A percentile compares a stretch with the other conserved stretches of the same genome.
phyloP scores from a whole-genome alignment of 352 stramenopile species.

The Pythium aquatile region DNA sequence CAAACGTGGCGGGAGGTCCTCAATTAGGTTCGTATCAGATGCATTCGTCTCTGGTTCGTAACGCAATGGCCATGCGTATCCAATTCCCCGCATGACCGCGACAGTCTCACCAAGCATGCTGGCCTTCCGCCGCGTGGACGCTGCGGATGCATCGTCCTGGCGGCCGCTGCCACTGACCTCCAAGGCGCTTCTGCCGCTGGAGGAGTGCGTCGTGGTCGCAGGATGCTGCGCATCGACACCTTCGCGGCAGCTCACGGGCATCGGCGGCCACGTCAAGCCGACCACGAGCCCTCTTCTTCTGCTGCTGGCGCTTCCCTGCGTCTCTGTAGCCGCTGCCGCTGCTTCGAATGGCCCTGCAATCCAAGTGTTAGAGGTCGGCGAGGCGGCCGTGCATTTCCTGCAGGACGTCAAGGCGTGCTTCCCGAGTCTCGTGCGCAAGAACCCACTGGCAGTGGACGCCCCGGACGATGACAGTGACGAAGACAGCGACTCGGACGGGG shows the following conservation, averaged over 20 bases:
- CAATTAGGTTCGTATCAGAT: neutral
- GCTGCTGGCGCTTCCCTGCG: slow-evolving; percentile 40
- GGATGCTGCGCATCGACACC: slow-evolving; percentile 28
- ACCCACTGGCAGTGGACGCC: slow-evolving; percentile 38
- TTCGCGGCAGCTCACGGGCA: slow-evolving; percentile 51
- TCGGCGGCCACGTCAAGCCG: slow-evolving; percentile 56
- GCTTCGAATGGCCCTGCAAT: slow-evolving; percentile 8
- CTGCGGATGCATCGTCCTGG: slow-evolving; percentile 17
- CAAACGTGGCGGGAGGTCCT: no score
- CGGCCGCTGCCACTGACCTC: slow-evolving; percentile 13
- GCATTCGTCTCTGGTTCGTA: neutral
- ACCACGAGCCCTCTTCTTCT: slow-evolving; percentile 41
- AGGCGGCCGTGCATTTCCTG: slow-evolving; percentile 50
- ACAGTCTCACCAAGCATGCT: neutral
- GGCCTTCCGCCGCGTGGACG: neutral
- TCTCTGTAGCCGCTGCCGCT: neutral
- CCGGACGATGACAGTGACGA: slow-evolving; percentile 25
- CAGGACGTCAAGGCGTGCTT: slow-evolving; percentile 60
- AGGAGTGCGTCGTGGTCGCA: slow-evolving; percentile 55
- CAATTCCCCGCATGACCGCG: neutral
- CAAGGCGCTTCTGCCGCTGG: slow-evolving; percentile 54
- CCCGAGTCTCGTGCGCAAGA: slow-evolving; percentile 57
- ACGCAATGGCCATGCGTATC: neutral
- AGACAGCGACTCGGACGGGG: slow-evolving; percentile 15
- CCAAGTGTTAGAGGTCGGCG: slow-evolving; percentile 53